Conservation (phyloP, 2,329 filamentous ascomycete species). For the Sphaerostilbella broomeana region DNA sequence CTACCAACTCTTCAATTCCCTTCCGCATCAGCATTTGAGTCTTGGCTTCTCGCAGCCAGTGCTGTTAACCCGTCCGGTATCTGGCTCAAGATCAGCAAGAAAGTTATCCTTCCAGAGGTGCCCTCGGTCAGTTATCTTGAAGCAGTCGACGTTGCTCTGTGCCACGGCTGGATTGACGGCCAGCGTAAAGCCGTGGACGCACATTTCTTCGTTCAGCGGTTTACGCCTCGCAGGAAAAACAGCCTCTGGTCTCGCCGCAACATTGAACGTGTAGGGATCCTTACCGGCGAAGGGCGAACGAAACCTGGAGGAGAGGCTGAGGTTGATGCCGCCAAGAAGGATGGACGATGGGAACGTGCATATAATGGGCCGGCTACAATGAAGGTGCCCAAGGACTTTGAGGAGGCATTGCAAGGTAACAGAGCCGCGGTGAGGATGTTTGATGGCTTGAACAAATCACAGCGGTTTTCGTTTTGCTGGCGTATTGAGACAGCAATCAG, state of each 20-base stretch:
- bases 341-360: conserved; percentile 53
- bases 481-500: conserved; percentile 37
- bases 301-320: conserved; percentile 39
- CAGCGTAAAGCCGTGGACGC: conserved; percentile 40
- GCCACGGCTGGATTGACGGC: conserved; percentile 59
- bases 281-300: conserved; percentile 44
- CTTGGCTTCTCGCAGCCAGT: conserved; percentile 33
- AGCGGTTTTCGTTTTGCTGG: conserved; percentile 41
- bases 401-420: conserved; percentile 32
- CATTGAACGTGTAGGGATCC: conserved; percentile 41
- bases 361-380: conserved; percentile 45
- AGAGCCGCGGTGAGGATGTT: conserved; percentile 33
- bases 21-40: conserved; percentile 25
- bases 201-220: conserved; percentile 46
- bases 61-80: conserved; percentile 31
- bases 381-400: conserved; percentile 43
- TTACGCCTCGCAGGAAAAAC: conserved; percentile 48
- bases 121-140: conserved; percentile 41
- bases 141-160: conserved; percentile 51
- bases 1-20: conserved; percentile 23
- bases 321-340: conserved; percentile 47
- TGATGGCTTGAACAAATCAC: conserved; percentile 36
- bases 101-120: conserved; percentile 28
- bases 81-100: conserved; percentile 46
- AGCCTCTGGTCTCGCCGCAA: conserved; percentile 57